Evolutionary conservation across 2,329 filamentous ascomycete genomes (phyloP).

Genomic region (Fusarium sublunatum): DNA sequence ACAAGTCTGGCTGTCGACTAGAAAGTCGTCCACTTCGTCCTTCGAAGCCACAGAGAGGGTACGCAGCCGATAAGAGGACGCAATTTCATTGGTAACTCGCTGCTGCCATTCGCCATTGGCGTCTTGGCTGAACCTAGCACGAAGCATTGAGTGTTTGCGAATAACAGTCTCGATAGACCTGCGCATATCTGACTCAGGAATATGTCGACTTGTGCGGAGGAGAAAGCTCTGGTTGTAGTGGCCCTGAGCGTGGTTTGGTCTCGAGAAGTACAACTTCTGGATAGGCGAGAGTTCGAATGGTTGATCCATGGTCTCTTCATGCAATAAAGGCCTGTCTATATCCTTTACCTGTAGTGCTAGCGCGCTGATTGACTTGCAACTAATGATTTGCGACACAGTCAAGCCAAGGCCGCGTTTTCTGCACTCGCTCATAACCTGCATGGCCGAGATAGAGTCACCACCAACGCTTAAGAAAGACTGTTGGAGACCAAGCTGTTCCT

Average conservation of each 20-base stretch:
- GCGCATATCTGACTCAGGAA: conserved; percentile 5
- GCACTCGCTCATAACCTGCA: conserved; percentile 54
- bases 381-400: conserved; percentile 46
- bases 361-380: conserved; percentile 41
- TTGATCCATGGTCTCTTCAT: conserved; percentile 1
- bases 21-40: neutral
- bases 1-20: conserved; percentile 33
- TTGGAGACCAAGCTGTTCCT: conserved; percentile 30
- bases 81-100: conserved; percentile 12
- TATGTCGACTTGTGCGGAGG: conserved; percentile 16
- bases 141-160: conserved; percentile 34
- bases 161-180: conserved; percentile 24
- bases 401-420: conserved; percentile 45
- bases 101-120: conserved; percentile 16
- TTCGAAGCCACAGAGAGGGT: neutral
- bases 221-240: conserved; percentile 43
- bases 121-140: conserved; percentile 24
- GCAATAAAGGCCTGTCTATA: conserved; percentile 7
- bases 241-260: conserved; percentile 21
- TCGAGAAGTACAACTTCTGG: conserved; percentile 35
- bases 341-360: conserved; percentile 27
- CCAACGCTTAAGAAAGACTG: conserved; percentile 54
- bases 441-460: conserved; percentile 57
- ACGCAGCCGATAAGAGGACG: conserved; percentile 25
- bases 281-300: conserved; percentile 34